Base-by-base conservation (phyloP, 352 stramenopile species). In the Phytopythium oedochilum region DNA sequence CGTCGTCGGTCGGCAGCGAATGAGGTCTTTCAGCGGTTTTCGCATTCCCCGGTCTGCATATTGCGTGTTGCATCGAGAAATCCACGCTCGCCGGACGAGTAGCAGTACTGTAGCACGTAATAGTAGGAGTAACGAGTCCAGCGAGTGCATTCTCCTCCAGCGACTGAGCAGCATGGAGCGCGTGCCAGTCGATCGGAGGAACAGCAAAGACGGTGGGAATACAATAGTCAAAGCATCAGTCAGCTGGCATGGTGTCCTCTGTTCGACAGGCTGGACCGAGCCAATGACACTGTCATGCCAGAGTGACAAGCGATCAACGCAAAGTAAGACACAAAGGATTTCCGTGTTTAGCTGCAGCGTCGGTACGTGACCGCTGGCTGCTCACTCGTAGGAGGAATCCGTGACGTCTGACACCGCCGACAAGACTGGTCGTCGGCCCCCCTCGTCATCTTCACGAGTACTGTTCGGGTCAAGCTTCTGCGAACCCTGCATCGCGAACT, bases 41-140 rank as follows among this genome's bases (percentile, higher is more conserved):
- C n/a, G n/a, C n/a, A n/a, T 20, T 29, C 3, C 22, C 40, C 40
- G 22, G 20, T 22, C 12, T 46, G 40, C 22, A 46, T 46, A n/a
- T 18, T 46, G 40, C 40, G 25, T 31, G 35, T 35, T 45, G 26
- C 63, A 63, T 61, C 51, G 61, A 38, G 55, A 63, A 57, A 62
- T 62, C 52, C 43, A 60, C 55, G 40, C 43, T 22, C 45, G 23
- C 11, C 49, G 47, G 47, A 60, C 48, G 35, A 46, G 40, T 45
- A 45, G 39, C 39, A 45, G 39, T 46, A 46, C 40, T 29, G 40
- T 46, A 46, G 40, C 22, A 31, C 40, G 40, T 46, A 46, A 22
- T 46, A 46, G 40, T 42, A 42, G 35, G n/a, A 46, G 40, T 46
- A 46, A 22, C 40, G 40, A 46, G 40, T 17, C 39, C n/a, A 29